These are phyloP conservation scores for Dillenia turbinata DNA, from an alignment of 164 flowering plant species.

Conservation along the genomic window DNA sequence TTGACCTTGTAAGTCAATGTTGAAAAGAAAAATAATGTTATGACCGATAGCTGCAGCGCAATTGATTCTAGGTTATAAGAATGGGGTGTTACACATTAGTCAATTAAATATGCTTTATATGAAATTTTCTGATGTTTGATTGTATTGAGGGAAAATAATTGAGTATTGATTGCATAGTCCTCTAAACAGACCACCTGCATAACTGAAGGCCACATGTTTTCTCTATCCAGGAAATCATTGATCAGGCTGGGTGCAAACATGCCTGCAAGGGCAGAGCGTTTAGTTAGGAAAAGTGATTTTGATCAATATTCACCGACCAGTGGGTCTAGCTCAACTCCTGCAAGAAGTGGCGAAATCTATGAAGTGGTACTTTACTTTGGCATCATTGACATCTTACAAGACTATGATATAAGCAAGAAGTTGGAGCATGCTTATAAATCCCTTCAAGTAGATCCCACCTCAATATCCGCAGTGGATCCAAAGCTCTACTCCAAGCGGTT, in stretches of 20 bases:
- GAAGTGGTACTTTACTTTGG: constrained; percentile 85
- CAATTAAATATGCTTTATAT: too few species aligned
- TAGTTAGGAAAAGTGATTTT: constrained; percentile 54
- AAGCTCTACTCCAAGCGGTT: constrained; percentile 85
- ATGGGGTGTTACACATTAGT: too few species aligned
- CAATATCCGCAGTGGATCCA: constrained; percentile 88
- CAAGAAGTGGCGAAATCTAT: constrained; percentile 45
- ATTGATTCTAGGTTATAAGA: too few species aligned
- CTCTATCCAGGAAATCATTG: constrained; percentile 53
- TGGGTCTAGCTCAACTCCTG: constrained; percentile 31
- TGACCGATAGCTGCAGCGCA: too few species aligned
- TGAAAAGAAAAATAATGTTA: too few species aligned
- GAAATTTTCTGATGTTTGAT: too few species aligned
- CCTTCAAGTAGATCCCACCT: constrained; percentile 71
- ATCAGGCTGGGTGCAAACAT: constrained; percentile 74
- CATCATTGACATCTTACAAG: constrained; percentile 84
- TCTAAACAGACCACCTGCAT: too few species aligned
- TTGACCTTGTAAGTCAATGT: too few species aligned
- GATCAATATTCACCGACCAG: constrained; percentile 45
- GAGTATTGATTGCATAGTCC: constrained; percentile 3
- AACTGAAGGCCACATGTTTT: not conserved
- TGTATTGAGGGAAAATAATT: too few species aligned
- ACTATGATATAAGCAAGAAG: constrained; percentile 86
- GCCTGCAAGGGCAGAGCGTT: constrained; percentile 80
- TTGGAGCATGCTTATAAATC: constrained; percentile 92